Evolutionary conservation across 805 yeast species (phyloP).

Genomic region (Kazachstania kunashirensis): DNA sequence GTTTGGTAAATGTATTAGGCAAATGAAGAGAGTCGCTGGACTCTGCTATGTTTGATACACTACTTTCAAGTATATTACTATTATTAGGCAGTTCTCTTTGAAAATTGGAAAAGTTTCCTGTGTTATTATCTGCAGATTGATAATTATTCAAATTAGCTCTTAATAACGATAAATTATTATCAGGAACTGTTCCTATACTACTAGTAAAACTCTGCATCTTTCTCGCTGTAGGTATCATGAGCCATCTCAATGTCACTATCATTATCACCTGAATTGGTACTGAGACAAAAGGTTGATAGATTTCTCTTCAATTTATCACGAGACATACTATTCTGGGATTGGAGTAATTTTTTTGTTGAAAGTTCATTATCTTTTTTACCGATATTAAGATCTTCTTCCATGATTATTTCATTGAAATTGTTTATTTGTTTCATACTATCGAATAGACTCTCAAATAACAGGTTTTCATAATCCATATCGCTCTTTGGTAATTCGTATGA

Average conservation of each 20-base stretch:
- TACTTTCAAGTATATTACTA: background rate
- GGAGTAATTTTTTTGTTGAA: background rate
- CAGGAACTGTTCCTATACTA: slow-evolving; percentile 17
- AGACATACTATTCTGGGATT: background rate
- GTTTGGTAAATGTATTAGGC: background rate
- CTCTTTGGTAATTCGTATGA: slow-evolving; percentile 7
- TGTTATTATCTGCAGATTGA: background rate
- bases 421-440: slow-evolving; percentile 22
- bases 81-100: background rate
- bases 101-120: background rate
- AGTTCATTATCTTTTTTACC: background rate
- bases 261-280: slow-evolving; percentile 3
- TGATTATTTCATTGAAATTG: slow-evolving; percentile 9
- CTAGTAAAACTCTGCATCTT: slow-evolving; percentile 19
- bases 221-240: slow-evolving; percentile 10
- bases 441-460: slow-evolving; percentile 12
- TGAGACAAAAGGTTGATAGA: background rate
- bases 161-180: slow-evolving; percentile 2
- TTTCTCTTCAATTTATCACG: background rate
- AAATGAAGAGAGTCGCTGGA: background rate
- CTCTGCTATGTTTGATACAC: background rate
- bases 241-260: slow-evolving; percentile 23
- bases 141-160: background rate
- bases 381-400: background rate
- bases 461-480: slow-evolving; percentile 6